These are phyloP conservation scores for Arabis alpina DNA, from an alignment of 345 rosid species.

Conservation along the genomic window DNA sequence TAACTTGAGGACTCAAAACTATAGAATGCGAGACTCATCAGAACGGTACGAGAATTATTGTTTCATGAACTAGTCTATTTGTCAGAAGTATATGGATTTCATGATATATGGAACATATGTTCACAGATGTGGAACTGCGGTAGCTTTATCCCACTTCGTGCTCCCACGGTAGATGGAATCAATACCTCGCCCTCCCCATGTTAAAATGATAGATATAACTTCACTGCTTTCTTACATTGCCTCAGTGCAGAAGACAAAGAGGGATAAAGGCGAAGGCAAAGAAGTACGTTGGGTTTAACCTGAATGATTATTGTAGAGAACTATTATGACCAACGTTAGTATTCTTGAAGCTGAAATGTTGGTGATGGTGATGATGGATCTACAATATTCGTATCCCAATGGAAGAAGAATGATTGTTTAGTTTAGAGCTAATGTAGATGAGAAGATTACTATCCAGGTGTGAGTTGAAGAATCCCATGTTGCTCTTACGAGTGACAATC, in stretches of 20 bases:
- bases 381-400: neutral
- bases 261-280: too few species aligned
- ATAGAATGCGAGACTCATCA: neutral
- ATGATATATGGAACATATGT: too few species aligned
- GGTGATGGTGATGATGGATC: neutral
- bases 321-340: too few species aligned
- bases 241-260: too few species aligned
- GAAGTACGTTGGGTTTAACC: too few species aligned
- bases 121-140: too few species aligned
- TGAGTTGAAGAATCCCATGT: slow-evolving; percentile 2
- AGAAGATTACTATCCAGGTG: neutral
- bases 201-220: neutral
- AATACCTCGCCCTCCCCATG: neutral
- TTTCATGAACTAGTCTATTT: neutral
- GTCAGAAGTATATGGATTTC: neutral
- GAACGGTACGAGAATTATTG: too few species aligned
- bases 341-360: too few species aligned
- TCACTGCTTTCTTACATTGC: neutral
- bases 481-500: neutral
- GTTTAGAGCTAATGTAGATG: neutral
- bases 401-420: neutral
- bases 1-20: slow-evolving; percentile 2
- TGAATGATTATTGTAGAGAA: too few species aligned
- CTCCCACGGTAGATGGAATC: slow-evolving; percentile 14
- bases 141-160: neutral